Evolutionary conservation across 768 basidiomycete species (phyloP).

Genomic region (Amanita jacksonii): DNA sequence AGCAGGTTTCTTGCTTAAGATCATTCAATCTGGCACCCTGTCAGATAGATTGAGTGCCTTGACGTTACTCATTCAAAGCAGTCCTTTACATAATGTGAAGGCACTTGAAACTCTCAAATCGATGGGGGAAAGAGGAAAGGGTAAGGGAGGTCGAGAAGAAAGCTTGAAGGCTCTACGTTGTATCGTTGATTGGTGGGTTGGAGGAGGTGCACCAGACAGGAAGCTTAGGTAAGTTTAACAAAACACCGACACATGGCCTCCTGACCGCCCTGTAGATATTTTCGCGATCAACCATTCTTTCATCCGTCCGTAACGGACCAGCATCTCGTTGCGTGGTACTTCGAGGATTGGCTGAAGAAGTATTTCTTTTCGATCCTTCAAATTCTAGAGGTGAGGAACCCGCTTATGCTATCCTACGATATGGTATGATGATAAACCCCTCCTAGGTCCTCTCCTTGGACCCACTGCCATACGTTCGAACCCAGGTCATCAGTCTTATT

Average conservation of each 20-base stretch:
- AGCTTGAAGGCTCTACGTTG: slow-evolving; percentile 84
- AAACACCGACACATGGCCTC: background rate
- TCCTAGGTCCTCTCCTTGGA: slow-evolving; percentile 70
- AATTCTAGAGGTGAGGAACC: slow-evolving; percentile 73
- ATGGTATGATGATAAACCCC: background rate
- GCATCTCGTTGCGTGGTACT: slow-evolving; percentile 76
- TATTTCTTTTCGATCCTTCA: slow-evolving; percentile 91
- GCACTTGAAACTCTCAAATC: slow-evolving; percentile 66
- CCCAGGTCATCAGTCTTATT: slow-evolving; percentile 70
- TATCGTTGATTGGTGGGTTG: slow-evolving; percentile 95
- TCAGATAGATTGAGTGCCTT: slow-evolving; percentile 89
- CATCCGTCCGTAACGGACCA: slow-evolving; percentile 59
- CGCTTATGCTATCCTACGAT: too few species aligned
- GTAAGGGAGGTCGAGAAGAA: slow-evolving; percentile 89
- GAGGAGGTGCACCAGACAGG: slow-evolving; percentile 79
- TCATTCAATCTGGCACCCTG: slow-evolving; percentile 82
- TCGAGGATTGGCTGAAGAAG: slow-evolving; percentile 97
- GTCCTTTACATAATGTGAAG: slow-evolving; percentile 77
- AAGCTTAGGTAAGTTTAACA: slow-evolving; percentile 65
- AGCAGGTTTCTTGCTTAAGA: slow-evolving; percentile 70
- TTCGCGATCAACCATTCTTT: slow-evolving; percentile 75
- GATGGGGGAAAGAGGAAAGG: slow-evolving; percentile 71
- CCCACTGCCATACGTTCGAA: slow-evolving; percentile 81
- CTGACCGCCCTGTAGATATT: slow-evolving; percentile 48
- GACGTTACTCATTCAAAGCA: slow-evolving; percentile 80